A percentile compares a stretch with the other conserved stretches of the same genome.
Conservation (phyloP, 768 basidiomycete species). For the Trichaptum fuscoviolaceum region DNA sequence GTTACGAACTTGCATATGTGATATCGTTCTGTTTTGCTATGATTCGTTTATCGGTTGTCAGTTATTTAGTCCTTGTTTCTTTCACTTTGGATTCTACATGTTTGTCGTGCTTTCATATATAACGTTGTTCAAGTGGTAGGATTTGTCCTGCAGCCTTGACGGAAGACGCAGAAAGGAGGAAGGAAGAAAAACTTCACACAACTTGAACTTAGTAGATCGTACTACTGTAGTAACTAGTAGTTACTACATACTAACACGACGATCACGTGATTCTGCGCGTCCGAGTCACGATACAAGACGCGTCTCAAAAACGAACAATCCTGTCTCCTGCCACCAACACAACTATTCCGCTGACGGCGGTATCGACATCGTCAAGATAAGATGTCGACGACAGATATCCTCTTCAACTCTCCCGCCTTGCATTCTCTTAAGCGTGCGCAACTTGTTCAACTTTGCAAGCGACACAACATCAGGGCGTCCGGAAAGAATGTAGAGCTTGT, state of each 20-base stretch:
- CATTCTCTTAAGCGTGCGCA: slow-evolving; percentile 82
- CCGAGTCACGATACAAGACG: too few relatives aligned
- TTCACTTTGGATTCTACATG: neutral
- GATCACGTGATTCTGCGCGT: neutral
- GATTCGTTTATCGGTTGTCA: neutral
- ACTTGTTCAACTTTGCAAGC: slow-evolving; percentile 80
- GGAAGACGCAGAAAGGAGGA: neutral
- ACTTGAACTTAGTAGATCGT: too few relatives aligned
- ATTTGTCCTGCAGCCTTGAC: neutral
- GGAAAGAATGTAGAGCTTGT: slow-evolving; percentile 79
- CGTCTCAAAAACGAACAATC: neutral
- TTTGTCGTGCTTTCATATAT: neutral
- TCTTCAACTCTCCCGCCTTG: slow-evolving; percentile 81
- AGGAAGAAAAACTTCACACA: neutral
- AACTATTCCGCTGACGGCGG: neutral
- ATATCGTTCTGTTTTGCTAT: neutral
- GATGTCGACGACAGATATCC: slow-evolving; percentile 59
- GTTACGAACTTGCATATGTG: neutral
- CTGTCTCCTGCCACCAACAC: neutral
- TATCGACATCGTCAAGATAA: neutral
- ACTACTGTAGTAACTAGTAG: too few relatives aligned
- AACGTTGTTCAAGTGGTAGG: too few relatives aligned
- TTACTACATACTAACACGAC: too few relatives aligned
- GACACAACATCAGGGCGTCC: slow-evolving; percentile 70
- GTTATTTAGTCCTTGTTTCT: neutral